Base-by-base conservation (phyloP, 768 basidiomycete genomes). In the Boletus vinaceobasis region DNA sequence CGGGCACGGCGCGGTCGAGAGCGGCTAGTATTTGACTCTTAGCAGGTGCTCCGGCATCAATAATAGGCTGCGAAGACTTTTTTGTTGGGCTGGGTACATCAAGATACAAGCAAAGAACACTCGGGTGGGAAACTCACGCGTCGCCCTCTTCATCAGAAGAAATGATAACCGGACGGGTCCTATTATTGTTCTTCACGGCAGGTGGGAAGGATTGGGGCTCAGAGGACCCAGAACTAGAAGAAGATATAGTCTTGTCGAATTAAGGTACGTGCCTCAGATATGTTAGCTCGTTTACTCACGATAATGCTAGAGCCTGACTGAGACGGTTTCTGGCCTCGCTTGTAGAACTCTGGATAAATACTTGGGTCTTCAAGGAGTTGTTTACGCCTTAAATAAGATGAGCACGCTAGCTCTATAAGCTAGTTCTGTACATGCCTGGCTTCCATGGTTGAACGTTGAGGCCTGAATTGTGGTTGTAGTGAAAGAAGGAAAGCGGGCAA, bases 61-160 rank as follows among this genome's bases (percentile, higher is more conserved):
- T 11, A 31, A 44, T 2, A 19, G 45, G 48, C 37, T 53, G 37
- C 26, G 45, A 45, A 31, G 55, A 29, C 4, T 38, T 17, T 46
- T 47, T 43, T 21, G 48, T 44, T 38, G 58, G 43, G 27, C 57
- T 60, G 4, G 11, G 55, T 42, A 44, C 37, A 45, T 65, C 38
- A 64, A 52, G 17, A 50, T 9, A 11, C 17, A 43, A 19, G 9
- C 3, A 42, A n/a, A 17, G 3, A 36, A 29, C 7, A 14, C 13
- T 35, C 7, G 14, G 23, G 5, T 0, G 31, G 10, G 31, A 37
- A 45, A 53, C 60, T 42, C 35, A 67, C 63, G 38, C 43, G 13
- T 39, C 55, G 17, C 36, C 51, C 19, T 70, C 65, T n/a, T 69
- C 71, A 7, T 69, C 68, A 2, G 73, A 74, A 15, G 73, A 72